Evolutionary conservation across 331 rosid genomes (phyloP).

Genomic region (Rhamnella rubrinervis): DNA sequence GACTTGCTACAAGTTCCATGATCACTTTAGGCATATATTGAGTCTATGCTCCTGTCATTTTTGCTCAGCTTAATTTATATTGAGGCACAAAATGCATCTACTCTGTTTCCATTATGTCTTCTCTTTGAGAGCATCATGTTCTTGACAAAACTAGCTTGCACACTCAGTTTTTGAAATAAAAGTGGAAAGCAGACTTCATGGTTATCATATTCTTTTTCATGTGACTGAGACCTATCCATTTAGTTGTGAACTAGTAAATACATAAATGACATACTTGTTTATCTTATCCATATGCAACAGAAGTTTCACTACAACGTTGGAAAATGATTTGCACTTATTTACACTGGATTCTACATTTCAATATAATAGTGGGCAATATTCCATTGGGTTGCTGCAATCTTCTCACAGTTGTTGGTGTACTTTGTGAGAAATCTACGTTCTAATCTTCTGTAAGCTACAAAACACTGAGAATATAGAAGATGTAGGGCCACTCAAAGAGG

Average conservation of each 20-base stretch:
- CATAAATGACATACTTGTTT: too few species aligned
- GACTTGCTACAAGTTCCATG: conserved; percentile 6
- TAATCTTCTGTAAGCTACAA: too few species aligned
- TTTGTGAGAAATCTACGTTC: too few species aligned
- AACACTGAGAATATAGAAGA: not conserved
- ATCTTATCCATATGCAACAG: not conserved
- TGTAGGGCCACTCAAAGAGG: not conserved
- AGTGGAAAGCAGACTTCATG: not conserved
- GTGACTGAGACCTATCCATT: not conserved
- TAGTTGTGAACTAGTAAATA: too few species aligned
- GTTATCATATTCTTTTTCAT: not conserved
- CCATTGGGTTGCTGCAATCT: too few species aligned
- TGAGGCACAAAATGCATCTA: conserved; percentile 4
- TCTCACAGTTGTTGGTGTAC: too few species aligned
- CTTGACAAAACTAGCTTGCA: conserved; percentile 3
- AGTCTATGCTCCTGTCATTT: too few species aligned
- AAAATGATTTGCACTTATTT: not conserved
- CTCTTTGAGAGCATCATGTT: conserved; percentile 14
- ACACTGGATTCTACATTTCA: not conserved
- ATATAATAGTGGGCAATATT: not conserved
- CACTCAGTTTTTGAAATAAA: not conserved
- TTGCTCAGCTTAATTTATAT: conserved; percentile 8
- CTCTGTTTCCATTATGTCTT: not conserved
- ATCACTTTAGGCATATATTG: not conserved
- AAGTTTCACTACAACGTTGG: not conserved